Evolutionary conservation across 2,329 filamentous ascomycete species (phyloP).

Genomic region (Penicillium glabrum): DNA sequence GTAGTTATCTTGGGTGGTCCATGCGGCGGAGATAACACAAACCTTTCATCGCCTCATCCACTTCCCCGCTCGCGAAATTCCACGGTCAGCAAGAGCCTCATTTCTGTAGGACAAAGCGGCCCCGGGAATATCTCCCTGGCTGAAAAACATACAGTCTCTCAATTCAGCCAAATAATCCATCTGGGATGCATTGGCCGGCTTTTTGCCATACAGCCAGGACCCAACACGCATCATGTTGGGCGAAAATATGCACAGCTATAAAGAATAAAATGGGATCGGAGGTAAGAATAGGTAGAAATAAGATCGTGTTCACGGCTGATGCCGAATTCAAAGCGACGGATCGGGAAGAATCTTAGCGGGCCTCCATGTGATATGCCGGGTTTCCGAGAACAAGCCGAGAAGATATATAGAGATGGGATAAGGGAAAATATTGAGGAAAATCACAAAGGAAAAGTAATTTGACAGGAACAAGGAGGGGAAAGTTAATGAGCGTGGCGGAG

Average conservation of each 20-base stretch:
- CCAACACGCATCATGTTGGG: slow-evolving; percentile 42
- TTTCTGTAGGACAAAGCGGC: neutral
- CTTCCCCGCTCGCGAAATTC: slow-evolving; percentile 25
- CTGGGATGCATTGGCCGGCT: slow-evolving; percentile 45
- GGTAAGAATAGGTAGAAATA: neutral
- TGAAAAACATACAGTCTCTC: slow-evolving; percentile 45
- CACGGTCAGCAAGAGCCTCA: slow-evolving; percentile 11
- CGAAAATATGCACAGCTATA: neutral
- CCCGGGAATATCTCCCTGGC: neutral
- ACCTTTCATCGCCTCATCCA: slow-evolving; percentile 47
- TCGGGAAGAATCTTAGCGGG: slow-evolving; percentile 28
- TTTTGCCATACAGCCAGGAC: slow-evolving; percentile 48
- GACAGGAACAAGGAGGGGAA: neutral
- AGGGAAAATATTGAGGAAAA: neutral
- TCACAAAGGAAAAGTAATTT: neutral
- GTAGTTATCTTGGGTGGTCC: neutral
- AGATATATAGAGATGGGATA: neutral
- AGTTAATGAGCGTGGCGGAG: slow-evolving; percentile 4
- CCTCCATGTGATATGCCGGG: slow-evolving; percentile 14
- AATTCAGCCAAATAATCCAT: slow-evolving; percentile 59
- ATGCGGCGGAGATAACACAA: slow-evolving; percentile 16
- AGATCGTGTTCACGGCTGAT: slow-evolving; percentile 5
- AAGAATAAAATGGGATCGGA: neutral
- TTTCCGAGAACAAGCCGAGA: slow-evolving; percentile 19
- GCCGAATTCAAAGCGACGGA: slow-evolving; percentile 18